A percentile compares a stretch with the other conserved stretches of the same genome.
phyloP scores from a whole-genome alignment of 1,139 yeast genomes.

The Pneumocystis wakefieldiae region DNA sequence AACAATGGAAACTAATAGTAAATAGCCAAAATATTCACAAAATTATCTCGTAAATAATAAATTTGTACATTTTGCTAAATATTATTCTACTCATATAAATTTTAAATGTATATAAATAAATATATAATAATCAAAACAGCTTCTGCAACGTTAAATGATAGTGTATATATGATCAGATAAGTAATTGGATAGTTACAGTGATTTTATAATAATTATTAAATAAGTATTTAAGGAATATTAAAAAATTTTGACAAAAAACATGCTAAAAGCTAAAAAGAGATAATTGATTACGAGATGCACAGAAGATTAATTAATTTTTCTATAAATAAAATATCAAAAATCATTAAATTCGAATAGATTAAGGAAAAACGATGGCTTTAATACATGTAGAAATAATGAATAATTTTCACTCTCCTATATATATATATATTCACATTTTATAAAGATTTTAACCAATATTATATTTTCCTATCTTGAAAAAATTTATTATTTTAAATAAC shows the following conservation, averaged over 20 bases:
- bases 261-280: background rate
- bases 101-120: background rate
- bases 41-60: background rate
- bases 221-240: background rate
- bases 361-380: background rate
- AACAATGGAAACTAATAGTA: background rate
- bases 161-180: background rate
- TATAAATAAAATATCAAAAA: background rate
- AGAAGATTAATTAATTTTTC: background rate
- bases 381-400: background rate
- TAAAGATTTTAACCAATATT: too few species aligned
- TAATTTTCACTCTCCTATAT: too few species aligned
- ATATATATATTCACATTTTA: too few species aligned
- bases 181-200: background rate
- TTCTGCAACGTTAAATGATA: background rate
- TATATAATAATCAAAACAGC: background rate
- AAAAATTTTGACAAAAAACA: background rate
- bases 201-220: background rate
- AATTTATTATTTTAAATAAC: too few species aligned
- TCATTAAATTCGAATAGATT: background rate
- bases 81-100: background rate
- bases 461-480: too few species aligned
- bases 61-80: background rate
- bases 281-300: background rate
- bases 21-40: background rate